These are phyloP conservation scores for Saccharum spontaneum DNA, from an alignment of 176 grass and related monocot genomes.

Conservation along the genomic window DNA sequence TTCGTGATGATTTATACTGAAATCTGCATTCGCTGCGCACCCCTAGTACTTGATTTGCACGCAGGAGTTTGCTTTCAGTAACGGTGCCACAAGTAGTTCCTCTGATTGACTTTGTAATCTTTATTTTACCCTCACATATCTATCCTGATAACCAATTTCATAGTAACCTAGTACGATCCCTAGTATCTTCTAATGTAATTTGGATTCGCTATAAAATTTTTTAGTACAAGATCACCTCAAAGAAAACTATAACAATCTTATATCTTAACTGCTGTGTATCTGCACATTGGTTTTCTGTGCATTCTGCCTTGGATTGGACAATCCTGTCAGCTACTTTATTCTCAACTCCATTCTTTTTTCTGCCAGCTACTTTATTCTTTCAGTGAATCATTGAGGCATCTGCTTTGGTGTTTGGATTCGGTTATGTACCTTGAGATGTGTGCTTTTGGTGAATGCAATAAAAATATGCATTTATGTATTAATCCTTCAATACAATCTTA, in stretches of 20 bases:
- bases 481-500: not conserved
- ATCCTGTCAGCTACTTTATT: conserved; percentile 22
- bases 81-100: not conserved
- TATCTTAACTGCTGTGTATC: not conserved
- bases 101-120: not conserved
- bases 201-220: not conserved
- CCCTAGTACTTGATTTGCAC: not conserved
- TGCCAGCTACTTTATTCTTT: conserved; percentile 10
- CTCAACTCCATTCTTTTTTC: not conserved
- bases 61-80: not conserved
- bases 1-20: not conserved
- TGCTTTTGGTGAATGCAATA: not conserved
- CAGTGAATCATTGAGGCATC: conserved; percentile 16
- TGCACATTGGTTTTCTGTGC: not conserved
- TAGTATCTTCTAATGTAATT: not conserved
- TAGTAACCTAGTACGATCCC: not conserved
- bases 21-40: not conserved
- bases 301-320: not conserved
- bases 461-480: not conserved
- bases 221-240: not conserved
- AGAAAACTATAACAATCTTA: not conserved
- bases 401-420: not conserved
- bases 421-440: not conserved
- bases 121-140: not conserved
- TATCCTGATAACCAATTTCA: not conserved